A percentile compares a stretch with the other conserved stretches of the same genome.
phyloP scores from a whole-genome alignment of 768 basidiomycete genomes.

The Trametes punicea region DNA sequence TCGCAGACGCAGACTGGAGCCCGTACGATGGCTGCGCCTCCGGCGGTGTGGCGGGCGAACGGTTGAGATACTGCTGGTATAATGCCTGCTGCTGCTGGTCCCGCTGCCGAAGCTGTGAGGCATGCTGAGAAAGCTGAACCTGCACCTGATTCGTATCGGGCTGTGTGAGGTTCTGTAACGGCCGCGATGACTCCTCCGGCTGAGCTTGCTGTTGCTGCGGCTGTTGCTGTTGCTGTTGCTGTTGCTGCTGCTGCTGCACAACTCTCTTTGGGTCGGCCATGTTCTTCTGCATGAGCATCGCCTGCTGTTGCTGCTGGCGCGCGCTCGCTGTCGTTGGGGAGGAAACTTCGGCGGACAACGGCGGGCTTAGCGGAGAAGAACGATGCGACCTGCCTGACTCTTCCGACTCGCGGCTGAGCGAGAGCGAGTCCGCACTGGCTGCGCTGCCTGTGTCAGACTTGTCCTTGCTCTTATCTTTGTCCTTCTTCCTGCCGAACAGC shows the following conservation, averaged over 20 bases:
- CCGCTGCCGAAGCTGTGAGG: slow-evolving; percentile 71
- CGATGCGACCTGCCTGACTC: slow-evolving; percentile 54
- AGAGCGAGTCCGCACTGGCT: slow-evolving; percentile 42
- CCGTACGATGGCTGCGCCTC: slow-evolving; percentile 75
- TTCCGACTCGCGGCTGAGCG: slow-evolving; percentile 45
- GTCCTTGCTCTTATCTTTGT: slow-evolving; percentile 61
- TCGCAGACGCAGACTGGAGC: slow-evolving; percentile 67
- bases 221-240: slow-evolving; percentile 24
- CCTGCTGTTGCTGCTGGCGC: slow-evolving; percentile 57
- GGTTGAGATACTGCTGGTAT: slow-evolving; percentile 88
- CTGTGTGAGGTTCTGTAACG: slow-evolving; percentile 23
- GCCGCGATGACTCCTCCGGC: no score
- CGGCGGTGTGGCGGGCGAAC: slow-evolving; percentile 76
- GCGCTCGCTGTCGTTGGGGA: slow-evolving; percentile 54
- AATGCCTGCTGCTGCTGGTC: slow-evolving; percentile 87
- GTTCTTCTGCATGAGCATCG: slow-evolving; percentile 46
- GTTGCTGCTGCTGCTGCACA: slow-evolving; percentile 12
- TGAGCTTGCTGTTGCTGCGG: background rate
- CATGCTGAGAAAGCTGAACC: slow-evolving; percentile 55
- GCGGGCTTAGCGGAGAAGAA: slow-evolving; percentile 24
- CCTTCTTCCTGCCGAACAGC: slow-evolving; percentile 74
- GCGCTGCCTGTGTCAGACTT: slow-evolving; percentile 51
- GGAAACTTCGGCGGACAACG: slow-evolving; percentile 27
- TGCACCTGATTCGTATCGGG: slow-evolving; percentile 28
- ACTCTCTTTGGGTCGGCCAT: slow-evolving; percentile 10